phyloP scores from a whole-genome alignment of 1,284 basidiomycete species.

The Cutaneotrichosporon sp. region DNA sequence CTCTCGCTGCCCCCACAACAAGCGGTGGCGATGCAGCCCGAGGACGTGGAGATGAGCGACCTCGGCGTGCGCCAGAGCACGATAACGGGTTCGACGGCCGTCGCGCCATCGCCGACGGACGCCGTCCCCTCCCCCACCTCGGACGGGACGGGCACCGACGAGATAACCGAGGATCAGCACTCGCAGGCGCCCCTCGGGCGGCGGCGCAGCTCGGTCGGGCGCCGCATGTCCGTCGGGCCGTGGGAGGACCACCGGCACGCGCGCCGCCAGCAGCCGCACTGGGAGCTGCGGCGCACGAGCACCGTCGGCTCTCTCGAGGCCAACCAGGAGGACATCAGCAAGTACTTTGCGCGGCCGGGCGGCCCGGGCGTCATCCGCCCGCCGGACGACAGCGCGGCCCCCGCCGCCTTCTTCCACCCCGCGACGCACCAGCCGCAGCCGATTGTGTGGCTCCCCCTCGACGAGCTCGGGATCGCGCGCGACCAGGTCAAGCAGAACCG shows the following conservation, averaged over 20 bases:
- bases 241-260: not conserved
- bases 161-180: not conserved
- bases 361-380: constrained; percentile 39
- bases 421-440: constrained; percentile 71
- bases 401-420: constrained; percentile 72
- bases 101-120: too few relatives aligned
- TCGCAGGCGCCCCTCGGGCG: not conserved
- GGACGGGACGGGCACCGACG: too few relatives aligned
- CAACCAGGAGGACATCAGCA: constrained; percentile 9
- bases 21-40: not conserved
- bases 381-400: constrained; percentile 34
- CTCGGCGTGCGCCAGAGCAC: not conserved
- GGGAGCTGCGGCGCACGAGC: not conserved
- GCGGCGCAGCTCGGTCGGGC: not conserved
- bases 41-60: not conserved
- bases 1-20: not conserved
- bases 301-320: not conserved
- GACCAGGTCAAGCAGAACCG: constrained; percentile 65
- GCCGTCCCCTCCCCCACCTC: too few relatives aligned
- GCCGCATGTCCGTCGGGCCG: not conserved
- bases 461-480: constrained; percentile 65
- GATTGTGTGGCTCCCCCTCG: constrained; percentile 76
- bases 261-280: not conserved
- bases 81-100: too few relatives aligned
- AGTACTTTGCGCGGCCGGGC: constrained; percentile 46